Evolutionary conservation across 768 basidiomycete genomes (phyloP).

Genomic region (Chalciporus pseudorubinellus): DNA sequence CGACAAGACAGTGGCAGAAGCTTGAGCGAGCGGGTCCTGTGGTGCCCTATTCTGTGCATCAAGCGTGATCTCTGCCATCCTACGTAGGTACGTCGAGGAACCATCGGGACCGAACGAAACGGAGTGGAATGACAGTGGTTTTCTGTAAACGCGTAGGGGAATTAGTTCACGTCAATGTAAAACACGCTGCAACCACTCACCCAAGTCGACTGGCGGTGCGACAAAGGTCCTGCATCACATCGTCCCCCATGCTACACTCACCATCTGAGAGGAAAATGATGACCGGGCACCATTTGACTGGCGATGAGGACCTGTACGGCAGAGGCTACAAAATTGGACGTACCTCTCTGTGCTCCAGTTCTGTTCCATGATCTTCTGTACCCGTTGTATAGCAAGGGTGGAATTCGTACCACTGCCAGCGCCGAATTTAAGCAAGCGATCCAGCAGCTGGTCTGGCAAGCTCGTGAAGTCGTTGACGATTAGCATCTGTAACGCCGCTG

Average conservation of each 20-base stretch:
- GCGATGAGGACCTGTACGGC: no score
- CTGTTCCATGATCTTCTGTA: slow-evolving; percentile 37
- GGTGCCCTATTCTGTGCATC: no score
- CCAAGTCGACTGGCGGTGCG: slow-evolving; percentile 39
- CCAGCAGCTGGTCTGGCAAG: slow-evolving; percentile 40
- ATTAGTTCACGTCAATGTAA: no score
- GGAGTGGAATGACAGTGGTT: no score
- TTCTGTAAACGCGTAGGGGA: no score
- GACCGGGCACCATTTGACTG: background rate
- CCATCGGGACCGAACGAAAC: no score
- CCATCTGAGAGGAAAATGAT: slow-evolving; percentile 37
- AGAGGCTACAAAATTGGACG: no score
- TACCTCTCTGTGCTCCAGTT: slow-evolving; percentile 47
- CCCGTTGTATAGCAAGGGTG: slow-evolving; percentile 32
- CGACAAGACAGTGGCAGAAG: no score
- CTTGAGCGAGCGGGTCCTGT: no score
- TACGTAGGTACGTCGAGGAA: no score
- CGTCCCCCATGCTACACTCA: slow-evolving; percentile 36
- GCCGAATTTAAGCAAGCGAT: slow-evolving; percentile 28
- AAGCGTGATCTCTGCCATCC: no score
- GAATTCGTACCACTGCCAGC: slow-evolving; percentile 42
- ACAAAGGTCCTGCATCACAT: slow-evolving; percentile 36
- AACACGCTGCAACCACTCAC: no score
- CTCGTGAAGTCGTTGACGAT: slow-evolving; percentile 43
- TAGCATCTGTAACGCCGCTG: slow-evolving; percentile 7